Conservation (phyloP, 495 filamentous ascomycete species). For the Jackrogersella multiformis region DNA sequence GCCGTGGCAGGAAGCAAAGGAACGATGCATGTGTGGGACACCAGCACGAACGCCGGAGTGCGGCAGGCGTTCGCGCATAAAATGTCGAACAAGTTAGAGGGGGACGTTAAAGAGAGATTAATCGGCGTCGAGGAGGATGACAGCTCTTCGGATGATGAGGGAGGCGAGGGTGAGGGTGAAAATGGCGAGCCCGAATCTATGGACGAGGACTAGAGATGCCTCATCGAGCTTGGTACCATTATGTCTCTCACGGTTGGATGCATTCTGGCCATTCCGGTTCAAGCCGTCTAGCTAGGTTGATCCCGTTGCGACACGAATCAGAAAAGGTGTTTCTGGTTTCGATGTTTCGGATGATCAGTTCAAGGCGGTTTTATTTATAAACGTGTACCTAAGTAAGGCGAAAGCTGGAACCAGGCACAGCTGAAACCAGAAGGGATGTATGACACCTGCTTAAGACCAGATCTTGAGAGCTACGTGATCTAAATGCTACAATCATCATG, state of each 20-base stretch:
- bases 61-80: slow-evolving; percentile 82
- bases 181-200: slow-evolving; percentile 81
- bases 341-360: slow-evolving; percentile 20
- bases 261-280: slow-evolving; percentile 18
- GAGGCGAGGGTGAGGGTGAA: slow-evolving; percentile 65
- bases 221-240: neutral
- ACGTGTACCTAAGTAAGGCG: slow-evolving; percentile 6
- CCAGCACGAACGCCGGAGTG: slow-evolving; percentile 91
- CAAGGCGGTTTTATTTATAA: slow-evolving; percentile 14
- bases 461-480: neutral
- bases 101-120: slow-evolving; percentile 78
- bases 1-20: slow-evolving; percentile 97
- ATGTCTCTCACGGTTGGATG: slow-evolving; percentile 31
- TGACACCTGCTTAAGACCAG: slow-evolving; percentile 7
- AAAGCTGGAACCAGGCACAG: slow-evolving; percentile 6
- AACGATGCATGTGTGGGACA: slow-evolving; percentile 94
- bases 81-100: slow-evolving; percentile 61
- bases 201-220: slow-evolving; percentile 74
- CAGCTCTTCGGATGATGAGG: slow-evolving; percentile 69
- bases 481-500: neutral
- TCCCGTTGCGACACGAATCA: slow-evolving; percentile 8
- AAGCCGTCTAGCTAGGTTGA: slow-evolving; percentile 1
- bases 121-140: slow-evolving; percentile 73
- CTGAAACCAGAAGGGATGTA: slow-evolving; percentile 25
- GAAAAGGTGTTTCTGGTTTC: slow-evolving; percentile 33